A percentile compares a stretch with the other conserved stretches of the same genome.
Conservation (phyloP, 2,329 filamentous ascomycete species). For the Diatrype stigma region DNA sequence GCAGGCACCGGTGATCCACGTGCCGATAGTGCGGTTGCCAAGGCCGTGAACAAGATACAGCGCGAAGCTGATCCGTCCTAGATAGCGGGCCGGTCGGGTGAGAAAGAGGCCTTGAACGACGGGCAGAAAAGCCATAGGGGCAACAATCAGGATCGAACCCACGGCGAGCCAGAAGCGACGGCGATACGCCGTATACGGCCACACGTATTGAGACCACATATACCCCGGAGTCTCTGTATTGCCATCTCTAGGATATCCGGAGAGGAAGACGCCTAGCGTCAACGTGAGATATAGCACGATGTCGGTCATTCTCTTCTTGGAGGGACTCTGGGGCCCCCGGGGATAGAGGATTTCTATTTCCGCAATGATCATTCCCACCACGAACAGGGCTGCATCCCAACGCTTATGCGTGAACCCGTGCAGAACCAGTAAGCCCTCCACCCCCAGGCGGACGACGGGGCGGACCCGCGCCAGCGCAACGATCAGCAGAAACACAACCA, state of each 20-base stretch:
- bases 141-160: conserved; percentile 32
- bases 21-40: conserved; percentile 24
- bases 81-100: conserved; percentile 44
- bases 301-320: conserved; percentile 15
- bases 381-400: conserved; percentile 26
- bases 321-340: conserved; percentile 16
- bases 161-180: conserved; percentile 26
- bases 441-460: conserved; percentile 19
- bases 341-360: conserved; percentile 20
- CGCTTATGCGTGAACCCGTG: conserved; percentile 25
- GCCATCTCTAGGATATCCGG: conserved; percentile 25
- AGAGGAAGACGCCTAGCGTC: conserved; percentile 22
- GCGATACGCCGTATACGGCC: conserved; percentile 25
- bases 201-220: conserved; percentile 24
- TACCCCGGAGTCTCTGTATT: conserved; percentile 22
- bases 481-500: conserved; percentile 28
- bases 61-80: conserved; percentile 53
- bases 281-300: conserved; percentile 16
- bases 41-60: conserved; percentile 56
- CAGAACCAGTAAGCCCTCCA: conserved; percentile 17
- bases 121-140: conserved; percentile 23
- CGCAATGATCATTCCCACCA: conserved; percentile 25
- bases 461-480: conserved; percentile 24
- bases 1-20: conserved; percentile 23
- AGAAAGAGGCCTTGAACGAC: conserved; percentile 20